phyloP scores from a whole-genome alignment of 352 stramenopile species.

The Pythium apleroticum region DNA sequence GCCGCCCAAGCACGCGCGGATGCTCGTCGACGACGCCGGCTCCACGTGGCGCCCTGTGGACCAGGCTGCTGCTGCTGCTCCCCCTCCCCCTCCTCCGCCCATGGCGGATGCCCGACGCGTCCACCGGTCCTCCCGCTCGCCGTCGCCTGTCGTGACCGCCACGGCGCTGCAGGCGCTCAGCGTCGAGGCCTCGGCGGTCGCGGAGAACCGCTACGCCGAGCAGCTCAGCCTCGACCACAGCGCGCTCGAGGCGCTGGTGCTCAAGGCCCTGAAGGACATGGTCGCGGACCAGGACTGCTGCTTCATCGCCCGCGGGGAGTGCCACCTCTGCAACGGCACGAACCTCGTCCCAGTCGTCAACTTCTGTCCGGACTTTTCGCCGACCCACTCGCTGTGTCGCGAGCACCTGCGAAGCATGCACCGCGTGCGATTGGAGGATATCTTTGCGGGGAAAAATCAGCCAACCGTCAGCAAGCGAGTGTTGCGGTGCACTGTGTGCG shows the following conservation, averaged over 20 bases:
- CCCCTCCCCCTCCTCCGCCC: neutral
- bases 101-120: neutral
- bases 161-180: neutral
- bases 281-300: constrained; percentile 60
- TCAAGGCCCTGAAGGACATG: constrained; percentile 55
- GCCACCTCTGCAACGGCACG: constrained; percentile 59
- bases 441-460: constrained; percentile 72
- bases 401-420: constrained; percentile 75
- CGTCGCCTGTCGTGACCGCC: constrained; percentile 12
- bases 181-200: neutral
- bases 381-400: constrained; percentile 67
- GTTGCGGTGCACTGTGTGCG: constrained; percentile 65
- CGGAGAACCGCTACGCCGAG: constrained; percentile 8
- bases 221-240: constrained; percentile 41
- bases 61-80: neutral
- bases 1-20: constrained; percentile 8
- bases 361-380: constrained; percentile 69
- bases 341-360: constrained; percentile 69
- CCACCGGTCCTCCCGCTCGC: constrained; percentile 13
- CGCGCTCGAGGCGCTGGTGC: constrained; percentile 43
- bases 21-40: neutral
- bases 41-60: neutral
- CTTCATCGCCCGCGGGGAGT: constrained; percentile 72
- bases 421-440: constrained; percentile 65
- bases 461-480: constrained; percentile 61